phyloP scores from a whole-genome alignment of 495 filamentous ascomycete species.

The Neurospora sp. region DNA sequence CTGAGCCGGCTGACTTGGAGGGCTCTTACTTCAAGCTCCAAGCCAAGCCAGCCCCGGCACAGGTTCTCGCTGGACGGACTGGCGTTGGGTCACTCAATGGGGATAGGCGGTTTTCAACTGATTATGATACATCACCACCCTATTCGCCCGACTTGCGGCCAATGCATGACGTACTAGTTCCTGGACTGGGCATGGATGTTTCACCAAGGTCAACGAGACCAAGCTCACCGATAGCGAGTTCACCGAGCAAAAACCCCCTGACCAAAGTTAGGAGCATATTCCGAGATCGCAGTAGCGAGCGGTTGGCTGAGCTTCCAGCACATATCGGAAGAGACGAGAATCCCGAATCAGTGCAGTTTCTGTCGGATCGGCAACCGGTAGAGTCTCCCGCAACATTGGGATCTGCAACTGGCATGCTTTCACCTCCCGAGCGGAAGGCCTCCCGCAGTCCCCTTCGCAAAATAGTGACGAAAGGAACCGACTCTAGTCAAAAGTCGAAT shows the following conservation, averaged over 20 bases:
- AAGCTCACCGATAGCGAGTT: conserved; percentile 9
- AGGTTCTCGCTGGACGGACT: conserved; percentile 15
- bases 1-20: conserved; percentile 25
- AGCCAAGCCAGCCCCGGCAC: conserved; percentile 17
- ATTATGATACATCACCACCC: conserved; percentile 32
- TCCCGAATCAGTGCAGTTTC: conserved; percentile 3
- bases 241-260: conserved; percentile 35
- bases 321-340: conserved; percentile 17
- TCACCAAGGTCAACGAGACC: conserved; percentile 32
- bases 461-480: conserved; percentile 14
- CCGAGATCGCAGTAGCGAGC: conserved; percentile 37
- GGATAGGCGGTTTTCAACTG: conserved; percentile 26
- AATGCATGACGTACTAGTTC: conserved; percentile 21
- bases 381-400: conserved; percentile 15
- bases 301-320: conserved; percentile 10
- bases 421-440: conserved; percentile 15
- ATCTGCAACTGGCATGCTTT: conserved; percentile 6
- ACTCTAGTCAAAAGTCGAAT: conserved; percentile 29
- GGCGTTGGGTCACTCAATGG: conserved; percentile 23
- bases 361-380: conserved; percentile 9
- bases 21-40: conserved; percentile 9
- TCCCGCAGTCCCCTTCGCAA: conserved; percentile 33
- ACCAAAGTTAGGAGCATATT: conserved; percentile 37
- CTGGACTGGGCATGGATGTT: conserved; percentile 33
- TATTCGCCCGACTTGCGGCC: conserved; percentile 26